phyloP scores from a whole-genome alignment of 345 rosid genomes.

The Eucalyptus cloeziana region DNA sequence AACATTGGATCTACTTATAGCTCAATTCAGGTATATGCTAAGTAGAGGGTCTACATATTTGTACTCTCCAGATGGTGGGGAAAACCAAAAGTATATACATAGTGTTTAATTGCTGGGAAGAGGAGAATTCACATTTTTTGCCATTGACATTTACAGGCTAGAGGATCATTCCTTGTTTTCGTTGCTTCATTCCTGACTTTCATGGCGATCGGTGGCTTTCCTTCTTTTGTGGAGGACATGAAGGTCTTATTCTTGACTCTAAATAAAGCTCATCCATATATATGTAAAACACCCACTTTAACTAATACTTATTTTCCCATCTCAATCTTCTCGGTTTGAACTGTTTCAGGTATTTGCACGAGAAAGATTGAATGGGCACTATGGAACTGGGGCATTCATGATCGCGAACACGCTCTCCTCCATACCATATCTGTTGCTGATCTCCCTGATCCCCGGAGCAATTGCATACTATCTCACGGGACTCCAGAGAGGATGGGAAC shows the following conservation, averaged over 20 bases:
- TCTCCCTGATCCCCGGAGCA: not conserved
- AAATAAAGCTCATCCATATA: not conserved
- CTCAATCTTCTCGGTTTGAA: not conserved
- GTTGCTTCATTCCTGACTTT: not conserved
- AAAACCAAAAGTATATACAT: not conserved
- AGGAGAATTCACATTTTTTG: not conserved
- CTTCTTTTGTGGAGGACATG: not conserved
- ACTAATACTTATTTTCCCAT: not conserved
- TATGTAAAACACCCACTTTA: not conserved
- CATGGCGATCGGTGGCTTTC: constrained; percentile 3
- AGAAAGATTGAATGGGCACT: constrained; percentile 2
- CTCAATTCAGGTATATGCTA: not conserved
- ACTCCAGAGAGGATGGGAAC: not conserved
- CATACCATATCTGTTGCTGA: not conserved
- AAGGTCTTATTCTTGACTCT: not conserved
- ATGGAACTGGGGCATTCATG: not conserved
- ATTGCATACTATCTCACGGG: not conserved
- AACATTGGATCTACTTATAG: not conserved
- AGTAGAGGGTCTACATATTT: not conserved
- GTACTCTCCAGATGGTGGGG: not conserved
- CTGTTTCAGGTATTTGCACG: constrained; percentile 8
- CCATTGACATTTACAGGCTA: not conserved
- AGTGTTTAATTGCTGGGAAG: not conserved
- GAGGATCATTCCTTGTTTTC: not conserved
- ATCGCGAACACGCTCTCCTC: not conserved